Conservation (phyloP, 2,329 filamentous ascomycete genomes). For the Fusarium equiseti region DNA sequence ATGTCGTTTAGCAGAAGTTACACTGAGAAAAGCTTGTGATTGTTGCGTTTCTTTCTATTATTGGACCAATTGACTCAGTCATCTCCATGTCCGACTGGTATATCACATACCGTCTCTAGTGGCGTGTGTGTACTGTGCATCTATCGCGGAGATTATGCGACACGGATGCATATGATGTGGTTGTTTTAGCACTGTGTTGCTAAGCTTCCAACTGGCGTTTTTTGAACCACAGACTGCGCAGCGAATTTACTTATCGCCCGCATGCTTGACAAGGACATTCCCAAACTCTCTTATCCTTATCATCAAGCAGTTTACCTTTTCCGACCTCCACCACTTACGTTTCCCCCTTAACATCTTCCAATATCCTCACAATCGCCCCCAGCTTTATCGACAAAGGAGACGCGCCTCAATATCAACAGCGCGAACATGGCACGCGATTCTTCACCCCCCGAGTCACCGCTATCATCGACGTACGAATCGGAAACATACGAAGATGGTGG, state of each 20-base stretch:
- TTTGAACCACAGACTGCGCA: conserved; percentile 27
- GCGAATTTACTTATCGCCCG: conserved; percentile 27
- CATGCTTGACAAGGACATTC: conserved; percentile 13
- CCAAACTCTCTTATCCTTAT: not conserved
- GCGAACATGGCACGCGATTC: conserved; percentile 54
- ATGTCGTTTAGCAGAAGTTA: not conserved
- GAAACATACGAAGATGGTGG: conserved; percentile 62
- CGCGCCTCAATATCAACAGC: conserved; percentile 40
- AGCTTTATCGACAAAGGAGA: conserved; percentile 31
- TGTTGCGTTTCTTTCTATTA: not conserved
- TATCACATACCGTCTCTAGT: conserved; percentile 37
- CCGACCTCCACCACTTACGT: not conserved
- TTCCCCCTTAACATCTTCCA: not conserved
- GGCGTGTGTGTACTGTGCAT: conserved; percentile 31
- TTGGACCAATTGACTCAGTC: conserved; percentile 1
- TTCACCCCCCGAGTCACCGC: conserved; percentile 59
- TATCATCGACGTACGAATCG: conserved; percentile 61
- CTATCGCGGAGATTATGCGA: not conserved
- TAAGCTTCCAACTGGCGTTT: conserved; percentile 47
- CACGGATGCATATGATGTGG: not conserved
- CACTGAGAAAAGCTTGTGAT: conserved; percentile 2
- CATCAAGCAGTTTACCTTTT: not conserved
- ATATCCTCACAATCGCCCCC: conserved; percentile 12
- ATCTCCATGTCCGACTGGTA: conserved; percentile 12
- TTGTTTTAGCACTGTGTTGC: conserved; percentile 40